Base-by-base conservation (phyloP, 306 rosid species). In the Fragaria vesca region DNA sequence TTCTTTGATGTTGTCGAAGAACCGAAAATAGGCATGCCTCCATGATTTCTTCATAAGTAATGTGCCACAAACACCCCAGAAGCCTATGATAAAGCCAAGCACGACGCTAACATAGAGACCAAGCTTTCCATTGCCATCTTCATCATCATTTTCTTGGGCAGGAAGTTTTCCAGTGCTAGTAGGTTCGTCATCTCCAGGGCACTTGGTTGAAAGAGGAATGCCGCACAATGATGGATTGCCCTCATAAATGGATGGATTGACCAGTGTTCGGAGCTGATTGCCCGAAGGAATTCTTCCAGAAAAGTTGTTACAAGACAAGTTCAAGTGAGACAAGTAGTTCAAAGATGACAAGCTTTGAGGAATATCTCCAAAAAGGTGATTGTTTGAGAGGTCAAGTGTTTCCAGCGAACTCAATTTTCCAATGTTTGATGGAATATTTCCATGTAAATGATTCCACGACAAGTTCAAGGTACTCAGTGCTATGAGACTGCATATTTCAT, bases 251-350 rank as follows among this genome's bases (percentile, higher is more conserved):
- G 68, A 62, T 13, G 68, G 9, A 62, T 62, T 0, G 2, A 1
- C 4, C 3, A 62, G 42, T 18, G 68, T 62, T 6, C 0, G 68
- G 10, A 62, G 68, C 5, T 62, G 68, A 15, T 30, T 2, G 42
- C 68, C 68, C 4, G 8, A 12, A 45, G 81, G 81, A 30, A 78
- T 78, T 70, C 40, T 43, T 16, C 81, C 81, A 18, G 36, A 18
- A 2, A 78, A 68, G 45, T 45, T 13, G 16, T 78, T 78, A 47
- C 70, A 45, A 12, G 81, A 78, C 63, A 78, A 58, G 70, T 78
- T 69, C 60, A 78, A 26, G 61, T 78, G 34, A 45, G 36, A 55
- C 70, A 78, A 58, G 28, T 6, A 32, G 16, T 3, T 32, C 26
- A 78, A 6, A 6, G 16, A 34, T 28, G 71, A 38, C 13, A 78